A percentile compares a stretch with the other conserved stretches of the same genome.
Evolutionary conservation across 306 rosid species (phyloP).

Genomic region (Cucumis melo): DNA sequence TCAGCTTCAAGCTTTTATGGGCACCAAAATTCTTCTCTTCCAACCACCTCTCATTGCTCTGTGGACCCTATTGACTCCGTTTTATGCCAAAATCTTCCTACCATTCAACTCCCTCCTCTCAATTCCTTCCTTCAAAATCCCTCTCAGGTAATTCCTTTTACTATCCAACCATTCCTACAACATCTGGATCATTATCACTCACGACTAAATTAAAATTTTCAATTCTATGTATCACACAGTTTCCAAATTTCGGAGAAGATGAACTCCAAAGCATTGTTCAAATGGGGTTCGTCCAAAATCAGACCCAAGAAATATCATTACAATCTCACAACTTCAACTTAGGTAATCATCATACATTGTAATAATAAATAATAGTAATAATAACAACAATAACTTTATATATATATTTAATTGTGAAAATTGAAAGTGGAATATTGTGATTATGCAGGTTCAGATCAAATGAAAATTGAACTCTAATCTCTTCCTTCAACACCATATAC

Average conservation of each 20-base stretch:
- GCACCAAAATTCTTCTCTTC: conserved; percentile 39
- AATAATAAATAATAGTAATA: neutral
- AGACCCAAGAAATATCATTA: conserved; percentile 27
- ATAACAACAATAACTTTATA: conserved; percentile 13
- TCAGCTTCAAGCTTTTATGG: conserved; percentile 54
- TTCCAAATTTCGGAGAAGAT: conserved; percentile 62
- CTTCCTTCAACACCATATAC: conserved; percentile 18
- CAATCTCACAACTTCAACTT: conserved; percentile 34
- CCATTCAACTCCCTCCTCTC: conserved; percentile 44
- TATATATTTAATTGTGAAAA: neutral
- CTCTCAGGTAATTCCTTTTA: conserved; percentile 42
- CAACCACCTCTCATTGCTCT: conserved; percentile 21
- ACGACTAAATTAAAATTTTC: neutral
- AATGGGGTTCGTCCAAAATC: conserved; percentile 71
- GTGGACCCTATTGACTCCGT: conserved; percentile 55
- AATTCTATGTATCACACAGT: conserved; percentile 19
- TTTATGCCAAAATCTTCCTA: conserved; percentile 38
- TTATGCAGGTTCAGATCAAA: conserved; percentile 51
- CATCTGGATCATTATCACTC: too few relatives aligned
- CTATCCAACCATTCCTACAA: too few relatives aligned
- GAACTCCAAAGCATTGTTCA: conserved; percentile 77
- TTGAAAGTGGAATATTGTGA: neutral
- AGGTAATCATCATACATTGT: neutral
- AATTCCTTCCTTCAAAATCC: conserved; percentile 22
- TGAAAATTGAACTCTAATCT: conserved; percentile 73